phyloP scores from a whole-genome alignment of 2,329 filamentous ascomycete species.

The Trichophyton equinum region DNA sequence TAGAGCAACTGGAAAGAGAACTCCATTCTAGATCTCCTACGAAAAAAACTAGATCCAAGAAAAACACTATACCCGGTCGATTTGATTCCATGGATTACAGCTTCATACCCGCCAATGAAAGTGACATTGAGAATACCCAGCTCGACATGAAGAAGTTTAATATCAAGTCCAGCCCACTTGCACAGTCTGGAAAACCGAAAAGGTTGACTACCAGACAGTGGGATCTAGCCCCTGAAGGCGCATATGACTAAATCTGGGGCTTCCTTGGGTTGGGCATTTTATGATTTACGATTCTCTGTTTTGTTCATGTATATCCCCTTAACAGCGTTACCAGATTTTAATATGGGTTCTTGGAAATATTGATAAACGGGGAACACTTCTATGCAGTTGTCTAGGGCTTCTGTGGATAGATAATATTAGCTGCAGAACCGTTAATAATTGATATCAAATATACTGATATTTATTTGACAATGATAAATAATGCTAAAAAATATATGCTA shows the following conservation, averaged over 20 bases:
- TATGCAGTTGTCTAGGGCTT: background rate
- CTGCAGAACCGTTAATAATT: background rate
- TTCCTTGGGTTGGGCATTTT: background rate
- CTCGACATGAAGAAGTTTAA: slow-evolving; percentile 27
- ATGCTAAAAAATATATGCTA: background rate
- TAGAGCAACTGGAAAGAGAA: slow-evolving; percentile 54
- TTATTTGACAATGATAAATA: no score
- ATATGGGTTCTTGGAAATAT: slow-evolving; percentile 1
- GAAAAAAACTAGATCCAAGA: slow-evolving; percentile 34
- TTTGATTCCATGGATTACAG: slow-evolving; percentile 20
- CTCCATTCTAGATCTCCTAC: slow-evolving; percentile 50
- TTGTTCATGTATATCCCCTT: background rate
- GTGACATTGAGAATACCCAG: slow-evolving; percentile 25
- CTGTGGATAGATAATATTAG: background rate
- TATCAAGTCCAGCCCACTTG: slow-evolving; percentile 20
- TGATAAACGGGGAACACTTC: background rate
- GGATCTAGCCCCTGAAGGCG: slow-evolving; percentile 32
- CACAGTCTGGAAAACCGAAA: slow-evolving; percentile 23
- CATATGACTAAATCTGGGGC: background rate
- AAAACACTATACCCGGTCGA: slow-evolving; percentile 15
- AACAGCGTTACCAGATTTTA: background rate
- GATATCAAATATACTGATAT: background rate
- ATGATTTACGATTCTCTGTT: background rate
- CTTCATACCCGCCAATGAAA: slow-evolving; percentile 16
- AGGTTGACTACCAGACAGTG: slow-evolving; percentile 37